A percentile compares a stretch with the other conserved stretches of the same genome.
Conservation (phyloP, 768 basidiomycete genomes). For the Xerocomellus chrysenteron region DNA sequence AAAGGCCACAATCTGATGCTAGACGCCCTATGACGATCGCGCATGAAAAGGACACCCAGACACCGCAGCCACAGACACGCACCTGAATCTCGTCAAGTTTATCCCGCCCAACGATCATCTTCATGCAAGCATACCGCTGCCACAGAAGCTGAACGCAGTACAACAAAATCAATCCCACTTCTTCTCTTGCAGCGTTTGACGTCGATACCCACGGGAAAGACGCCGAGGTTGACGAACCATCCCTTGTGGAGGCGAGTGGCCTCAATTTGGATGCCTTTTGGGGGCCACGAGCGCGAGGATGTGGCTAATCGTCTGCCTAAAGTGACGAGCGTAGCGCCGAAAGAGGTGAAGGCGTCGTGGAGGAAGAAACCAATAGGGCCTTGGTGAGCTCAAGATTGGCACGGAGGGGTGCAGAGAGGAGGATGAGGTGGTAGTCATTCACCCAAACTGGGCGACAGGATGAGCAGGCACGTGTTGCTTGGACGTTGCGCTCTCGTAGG, state of each 20-base stretch:
- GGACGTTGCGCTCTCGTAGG: no score
- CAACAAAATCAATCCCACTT: conserved; percentile 42
- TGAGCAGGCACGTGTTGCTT: conserved; percentile 11
- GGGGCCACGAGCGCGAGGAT: conserved; percentile 79
- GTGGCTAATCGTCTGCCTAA: conserved; percentile 78
- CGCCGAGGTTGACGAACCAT: conserved; percentile 80
- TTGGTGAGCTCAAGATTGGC: conserved; percentile 43
- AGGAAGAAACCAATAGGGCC: conserved; percentile 80
- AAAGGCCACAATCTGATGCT: conserved; percentile 81
- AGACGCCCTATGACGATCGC: conserved; percentile 51
- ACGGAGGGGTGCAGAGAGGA: conserved; percentile 52
- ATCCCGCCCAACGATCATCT: no score
- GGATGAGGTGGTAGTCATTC: no score
- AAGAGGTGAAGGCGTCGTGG: conserved; percentile 94
- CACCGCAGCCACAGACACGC: neutral
- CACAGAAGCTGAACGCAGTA: no score
- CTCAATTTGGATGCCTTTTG: conserved; percentile 75
- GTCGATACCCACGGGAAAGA: conserved; percentile 92
- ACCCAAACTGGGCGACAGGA: conserved; percentile 14
- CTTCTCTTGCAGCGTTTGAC: conserved; percentile 63
- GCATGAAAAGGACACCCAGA: neutral
- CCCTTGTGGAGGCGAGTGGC: conserved; percentile 58
- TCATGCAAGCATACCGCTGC: no score
- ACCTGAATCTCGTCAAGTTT: no score
- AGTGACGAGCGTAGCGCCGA: conserved; percentile 78